Evolutionary conservation across 2,329 filamentous ascomycete species (phyloP).

Genomic region (Lasiodiplodia theobromae): DNA sequence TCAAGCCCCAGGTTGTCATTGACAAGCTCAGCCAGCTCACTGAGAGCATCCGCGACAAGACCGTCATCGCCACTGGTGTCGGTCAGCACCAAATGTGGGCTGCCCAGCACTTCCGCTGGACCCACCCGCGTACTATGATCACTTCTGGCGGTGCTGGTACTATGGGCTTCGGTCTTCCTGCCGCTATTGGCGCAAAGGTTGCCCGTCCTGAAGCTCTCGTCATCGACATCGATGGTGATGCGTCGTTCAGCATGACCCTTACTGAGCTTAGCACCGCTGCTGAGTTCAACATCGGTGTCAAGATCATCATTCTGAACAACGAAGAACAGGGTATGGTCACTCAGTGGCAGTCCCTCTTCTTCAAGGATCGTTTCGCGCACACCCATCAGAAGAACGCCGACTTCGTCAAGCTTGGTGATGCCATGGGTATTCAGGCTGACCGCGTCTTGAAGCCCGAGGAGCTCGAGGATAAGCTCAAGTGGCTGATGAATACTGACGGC

Average conservation of each 20-base stretch:
- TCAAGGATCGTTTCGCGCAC: constrained; percentile 90
- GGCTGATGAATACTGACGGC: constrained; percentile 85
- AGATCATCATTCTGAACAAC: constrained; percentile 94
- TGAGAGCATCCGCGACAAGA: constrained; percentile 78
- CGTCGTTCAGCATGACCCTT: constrained; percentile 98
- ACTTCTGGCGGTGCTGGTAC: constrained; percentile 94
- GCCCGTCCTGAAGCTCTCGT: constrained; percentile 81
- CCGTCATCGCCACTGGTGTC: constrained; percentile 90
- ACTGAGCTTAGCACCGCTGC: constrained; percentile 92
- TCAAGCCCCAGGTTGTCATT: constrained; percentile 94
- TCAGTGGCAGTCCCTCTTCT: constrained; percentile 98
- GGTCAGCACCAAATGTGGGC: constrained; percentile 99
- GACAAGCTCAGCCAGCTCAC: constrained; percentile 88
- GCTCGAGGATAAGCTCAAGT: constrained; percentile 78
- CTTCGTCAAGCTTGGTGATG: constrained; percentile 90
- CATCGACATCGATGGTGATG: constrained; percentile 95
- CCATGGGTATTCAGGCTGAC: constrained; percentile 84
- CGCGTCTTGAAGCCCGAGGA: constrained; percentile 78
- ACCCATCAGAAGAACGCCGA: constrained; percentile 96
- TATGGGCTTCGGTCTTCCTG: constrained; percentile 95
- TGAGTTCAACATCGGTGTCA: constrained; percentile 96
- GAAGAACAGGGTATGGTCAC: constrained; percentile 99
- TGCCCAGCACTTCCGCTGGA: constrained; percentile 96
- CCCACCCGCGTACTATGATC: constrained; percentile 89
- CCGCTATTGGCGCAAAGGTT: constrained; percentile 95